Evolutionary conservation across 2,329 filamentous ascomycete species (phyloP).

Genomic region (Apiospora sp.): DNA sequence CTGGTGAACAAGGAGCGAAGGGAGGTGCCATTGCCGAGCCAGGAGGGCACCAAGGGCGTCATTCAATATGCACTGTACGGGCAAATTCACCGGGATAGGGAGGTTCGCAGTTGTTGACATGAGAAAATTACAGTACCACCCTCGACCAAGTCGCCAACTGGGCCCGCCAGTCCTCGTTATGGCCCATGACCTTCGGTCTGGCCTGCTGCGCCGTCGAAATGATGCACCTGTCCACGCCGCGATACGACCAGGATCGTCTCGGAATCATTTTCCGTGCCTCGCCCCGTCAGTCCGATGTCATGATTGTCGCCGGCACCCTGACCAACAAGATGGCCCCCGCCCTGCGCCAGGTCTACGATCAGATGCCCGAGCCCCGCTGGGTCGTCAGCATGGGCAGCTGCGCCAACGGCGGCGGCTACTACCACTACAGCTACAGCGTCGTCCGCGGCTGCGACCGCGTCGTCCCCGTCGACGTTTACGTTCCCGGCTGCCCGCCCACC

Average conservation of each 20-base stretch:
- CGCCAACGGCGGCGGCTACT: slow-evolving; percentile 86
- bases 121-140: slow-evolving; percentile 64
- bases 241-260: slow-evolving; percentile 88
- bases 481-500: slow-evolving; percentile 75
- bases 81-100: slow-evolving; percentile 5
- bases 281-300: slow-evolving; percentile 86
- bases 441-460: slow-evolving; percentile 79
- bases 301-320: slow-evolving; percentile 92
- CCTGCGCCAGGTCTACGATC: slow-evolving; percentile 89
- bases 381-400: slow-evolving; percentile 85
- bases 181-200: slow-evolving; percentile 89
- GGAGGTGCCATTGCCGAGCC: slow-evolving; percentile 79
- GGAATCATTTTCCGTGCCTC: slow-evolving; percentile 92
- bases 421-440: slow-evolving; percentile 85
- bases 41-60: slow-evolving; percentile 80
- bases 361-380: slow-evolving; percentile 93
- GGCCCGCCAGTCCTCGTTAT: slow-evolving; percentile 83
- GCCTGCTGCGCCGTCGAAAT: slow-evolving; percentile 92
- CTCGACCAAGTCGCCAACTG: slow-evolving; percentile 84
- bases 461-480: slow-evolving; percentile 82
- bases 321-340: slow-evolving; percentile 98
- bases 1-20: slow-evolving; percentile 64
- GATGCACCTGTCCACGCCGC: slow-evolving; percentile 89
- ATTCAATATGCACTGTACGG: slow-evolving; percentile 89
- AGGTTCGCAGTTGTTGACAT: slow-evolving; percentile 22